These are phyloP conservation scores for Microcera coccophila DNA, from an alignment of 2,329 filamentous ascomycete genomes.

Conservation along the genomic window DNA sequence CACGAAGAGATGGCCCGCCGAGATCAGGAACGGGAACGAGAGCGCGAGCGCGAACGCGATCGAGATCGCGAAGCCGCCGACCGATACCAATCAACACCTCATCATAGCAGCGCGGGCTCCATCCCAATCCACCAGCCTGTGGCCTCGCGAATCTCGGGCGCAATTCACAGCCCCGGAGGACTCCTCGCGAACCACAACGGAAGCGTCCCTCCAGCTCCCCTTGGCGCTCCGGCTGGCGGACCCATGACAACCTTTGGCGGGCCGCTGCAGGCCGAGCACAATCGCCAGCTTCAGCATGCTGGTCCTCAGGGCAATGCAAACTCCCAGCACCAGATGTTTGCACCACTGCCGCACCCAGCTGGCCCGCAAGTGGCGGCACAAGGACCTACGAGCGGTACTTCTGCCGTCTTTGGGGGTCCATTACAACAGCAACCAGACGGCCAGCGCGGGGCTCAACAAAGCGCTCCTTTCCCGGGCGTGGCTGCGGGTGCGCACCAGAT, in stretches of 20 bases:
- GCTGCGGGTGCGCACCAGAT: constrained; percentile 37
- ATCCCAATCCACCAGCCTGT: constrained; percentile 94
- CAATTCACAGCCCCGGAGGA: constrained; percentile 89
- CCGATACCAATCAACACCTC: constrained; percentile 63
- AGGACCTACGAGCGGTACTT: constrained; percentile 57
- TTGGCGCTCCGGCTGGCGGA: constrained; percentile 48
- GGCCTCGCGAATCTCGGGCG: constrained; percentile 71
- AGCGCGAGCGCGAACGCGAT: constrained; percentile 38
- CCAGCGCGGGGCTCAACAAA: constrained; percentile 45
- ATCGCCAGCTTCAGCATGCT: constrained; percentile 49
- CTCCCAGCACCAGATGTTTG: constrained; percentile 55
- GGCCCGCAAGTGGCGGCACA: constrained; percentile 51
- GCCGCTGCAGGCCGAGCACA: constrained; percentile 50
- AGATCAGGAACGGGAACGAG: constrained; percentile 63
- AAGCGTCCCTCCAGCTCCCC: constrained; percentile 49
- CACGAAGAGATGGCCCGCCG: constrained; percentile 47
- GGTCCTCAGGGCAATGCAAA: constrained; percentile 43
- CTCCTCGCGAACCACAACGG: constrained; percentile 71
- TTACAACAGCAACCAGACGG: constrained; percentile 59
- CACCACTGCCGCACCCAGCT: constrained; percentile 49
- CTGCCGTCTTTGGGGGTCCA: constrained; percentile 66
- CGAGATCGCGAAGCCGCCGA: constrained; percentile 64
- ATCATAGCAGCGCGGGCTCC: constrained; percentile 83
- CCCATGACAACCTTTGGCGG: constrained; percentile 52
- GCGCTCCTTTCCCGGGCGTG: constrained; percentile 47